Evolutionary conservation across 2,329 filamentous ascomycete species (phyloP), one percentile per base, ranked within the genome.

Genomic region (Helminthosporium solani): DNA sequence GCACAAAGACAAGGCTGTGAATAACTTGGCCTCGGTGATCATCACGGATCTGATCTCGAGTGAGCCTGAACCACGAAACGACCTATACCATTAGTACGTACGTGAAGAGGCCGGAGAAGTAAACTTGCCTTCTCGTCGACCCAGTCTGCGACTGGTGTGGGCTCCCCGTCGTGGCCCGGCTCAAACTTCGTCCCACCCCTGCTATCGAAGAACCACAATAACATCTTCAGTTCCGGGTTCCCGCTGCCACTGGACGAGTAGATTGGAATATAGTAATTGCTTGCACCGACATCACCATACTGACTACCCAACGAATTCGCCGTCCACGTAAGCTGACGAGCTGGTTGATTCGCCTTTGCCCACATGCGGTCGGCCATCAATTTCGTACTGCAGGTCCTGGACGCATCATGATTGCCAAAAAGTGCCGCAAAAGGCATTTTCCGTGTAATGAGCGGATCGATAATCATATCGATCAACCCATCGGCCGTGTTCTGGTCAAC

Each of bases 201-300:
- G 46, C 61, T 66, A 58, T 89, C 86, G 56, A 90, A 88, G 69
- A 88, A 88, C 83, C 85, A 90, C 1, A 90, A 71, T 0, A 89
- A 54, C 6, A 80, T 78, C 44, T 47, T 75, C 5, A 67, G 49
- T 2, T 46, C 33, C 7, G 51, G 44, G 7, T 55, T 57, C 12
- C 45, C 47, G 6, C 44, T 33, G 73, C 78, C 61, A 2, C 28
- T 42, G 15, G 56, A 58, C n/a, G 50, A 53, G 55, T 77, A 81
- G 2, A 83, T 65, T 0, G 74, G 74, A 6, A 82, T 56, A 46
- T 76, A 81, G 59, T 82, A 83, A 52, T 83, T 83, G 8, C 76
- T 77, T 18, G 57, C 55, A 4, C 66, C 65, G 1, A 66, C 49
- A 15, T 57, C 21, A 7, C 78, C 64, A 2, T 71, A 53, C 0